These are phyloP conservation scores for Alternaria ventricosa DNA, from an alignment of 2,329 filamentous ascomycete genomes.

Conservation along the genomic window DNA sequence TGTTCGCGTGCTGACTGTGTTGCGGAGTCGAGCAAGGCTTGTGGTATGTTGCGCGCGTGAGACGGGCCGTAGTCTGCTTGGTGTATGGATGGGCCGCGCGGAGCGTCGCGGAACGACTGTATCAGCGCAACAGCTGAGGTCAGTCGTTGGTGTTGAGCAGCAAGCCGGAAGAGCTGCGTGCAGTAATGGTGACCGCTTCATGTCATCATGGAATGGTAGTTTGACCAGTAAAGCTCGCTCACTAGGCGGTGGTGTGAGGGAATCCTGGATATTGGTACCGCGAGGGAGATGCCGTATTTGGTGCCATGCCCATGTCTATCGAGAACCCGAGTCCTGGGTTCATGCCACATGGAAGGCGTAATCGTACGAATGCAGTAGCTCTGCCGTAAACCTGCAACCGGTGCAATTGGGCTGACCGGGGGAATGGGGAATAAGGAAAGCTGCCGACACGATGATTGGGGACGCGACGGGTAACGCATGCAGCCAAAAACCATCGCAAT, in stretches of 20 bases:
- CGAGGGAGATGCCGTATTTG: background rate
- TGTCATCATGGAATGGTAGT: background rate
- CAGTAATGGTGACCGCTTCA: background rate
- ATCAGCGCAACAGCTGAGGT: background rate
- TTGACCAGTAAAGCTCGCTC: background rate
- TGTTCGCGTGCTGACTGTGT: background rate
- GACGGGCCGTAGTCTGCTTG: background rate
- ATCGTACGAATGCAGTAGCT: constrained; percentile 6
- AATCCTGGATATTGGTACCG: background rate
- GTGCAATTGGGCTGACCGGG: constrained; percentile 11
- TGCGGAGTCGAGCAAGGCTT: background rate
- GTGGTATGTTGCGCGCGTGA: background rate
- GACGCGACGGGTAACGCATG: background rate
- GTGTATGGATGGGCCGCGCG: background rate
- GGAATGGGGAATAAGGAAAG: constrained; percentile 7
- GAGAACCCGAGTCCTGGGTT: background rate
- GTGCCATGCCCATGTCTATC: background rate
- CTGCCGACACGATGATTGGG: constrained; percentile 1
- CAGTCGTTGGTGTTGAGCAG: background rate
- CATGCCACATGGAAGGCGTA: constrained; percentile 1
- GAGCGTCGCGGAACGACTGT: background rate
- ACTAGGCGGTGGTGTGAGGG: background rate
- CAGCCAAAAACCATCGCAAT: background rate
- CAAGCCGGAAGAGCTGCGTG: background rate
- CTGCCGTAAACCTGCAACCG: constrained; percentile 3